Percentiles rank a stretch among this genome's conserved stretches.
These are phyloP conservation scores for Diplosphaera chodatii DNA, from an alignment of 139 green algal genomes.

Conservation along the genomic window DNA sequence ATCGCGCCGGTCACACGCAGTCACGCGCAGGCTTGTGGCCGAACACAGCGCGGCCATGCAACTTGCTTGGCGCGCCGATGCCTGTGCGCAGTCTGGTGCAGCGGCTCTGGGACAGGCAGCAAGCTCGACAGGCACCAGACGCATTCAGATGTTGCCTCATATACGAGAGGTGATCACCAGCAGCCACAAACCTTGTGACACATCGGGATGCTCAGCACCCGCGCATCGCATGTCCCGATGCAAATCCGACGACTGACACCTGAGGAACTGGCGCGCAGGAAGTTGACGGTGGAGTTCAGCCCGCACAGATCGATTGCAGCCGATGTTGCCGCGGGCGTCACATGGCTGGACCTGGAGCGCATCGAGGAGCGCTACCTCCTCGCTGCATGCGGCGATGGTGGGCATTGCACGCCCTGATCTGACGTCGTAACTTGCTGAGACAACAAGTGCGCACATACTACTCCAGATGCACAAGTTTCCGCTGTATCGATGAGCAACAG, in stretches of 20 bases:
- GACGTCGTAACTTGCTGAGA: too few relatives aligned
- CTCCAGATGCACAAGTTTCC: too few relatives aligned
- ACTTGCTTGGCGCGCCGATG: background rate
- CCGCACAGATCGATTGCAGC: conserved; percentile 5
- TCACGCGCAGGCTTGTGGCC: too few relatives aligned
- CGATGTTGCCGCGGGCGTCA: conserved; percentile 32
- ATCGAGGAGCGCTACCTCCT: conserved; percentile 67
- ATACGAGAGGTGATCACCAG: background rate
- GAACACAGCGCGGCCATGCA: too few relatives aligned
- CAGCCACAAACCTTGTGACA: too few relatives aligned
- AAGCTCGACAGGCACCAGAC: background rate
- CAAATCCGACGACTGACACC: too few relatives aligned
- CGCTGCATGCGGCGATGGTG: conserved; percentile 3
- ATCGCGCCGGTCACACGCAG: too few relatives aligned
- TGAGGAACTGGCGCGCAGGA: conserved; percentile 5
- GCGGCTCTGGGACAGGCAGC: background rate
- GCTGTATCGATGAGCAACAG: conserved; percentile 53
- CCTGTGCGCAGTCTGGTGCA: background rate
- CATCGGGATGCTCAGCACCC: too few relatives aligned
- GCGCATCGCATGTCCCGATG: too few relatives aligned
- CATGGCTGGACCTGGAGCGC: conserved; percentile 53
- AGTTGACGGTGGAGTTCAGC: conserved; percentile 16
- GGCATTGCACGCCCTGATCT: too few relatives aligned
- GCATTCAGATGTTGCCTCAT: background rate
- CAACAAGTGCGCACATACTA: too few relatives aligned